phyloP scores from a whole-genome alignment of 129 eudicot species.

The Pulicaria dysenterica region DNA sequence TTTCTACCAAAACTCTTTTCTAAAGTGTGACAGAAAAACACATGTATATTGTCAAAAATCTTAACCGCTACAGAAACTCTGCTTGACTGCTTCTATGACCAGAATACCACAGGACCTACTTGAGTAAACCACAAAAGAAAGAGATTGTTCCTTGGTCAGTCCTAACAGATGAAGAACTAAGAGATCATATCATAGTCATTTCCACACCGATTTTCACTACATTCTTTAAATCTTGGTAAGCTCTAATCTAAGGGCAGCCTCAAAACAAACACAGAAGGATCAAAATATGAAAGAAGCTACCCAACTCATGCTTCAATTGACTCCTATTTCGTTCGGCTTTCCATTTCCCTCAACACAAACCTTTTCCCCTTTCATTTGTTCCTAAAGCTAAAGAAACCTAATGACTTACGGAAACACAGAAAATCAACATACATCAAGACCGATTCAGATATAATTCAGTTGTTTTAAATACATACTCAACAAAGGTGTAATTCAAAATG shows the following conservation, averaged over 20 bases:
- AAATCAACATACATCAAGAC: neutral
- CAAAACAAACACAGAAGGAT: conserved; percentile 9
- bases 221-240: conserved; percentile 4
- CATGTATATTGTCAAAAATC: neutral
- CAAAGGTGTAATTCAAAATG: neutral
- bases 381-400: neutral
- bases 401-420: neutral
- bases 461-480: neutral
- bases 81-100: neutral
- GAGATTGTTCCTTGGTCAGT: neutral
- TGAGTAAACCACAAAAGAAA: conserved; percentile 7
- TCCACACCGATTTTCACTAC: neutral
- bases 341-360: neutral
- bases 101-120: neutral
- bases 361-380: conserved; percentile 3
- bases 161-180: neutral
- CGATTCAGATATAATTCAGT: neutral
- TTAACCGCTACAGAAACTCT: conserved; percentile 8
- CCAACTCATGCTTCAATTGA: neutral
- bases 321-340: neutral
- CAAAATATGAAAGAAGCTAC: neutral
- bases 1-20: neutral
- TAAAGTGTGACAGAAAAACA: neutral
- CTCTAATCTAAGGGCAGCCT: conserved; percentile 5
- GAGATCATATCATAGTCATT: conserved; percentile 3